Conservation (phyloP, 2,329 filamentous ascomycete genomes). For the Claviceps fusiformis region DNA sequence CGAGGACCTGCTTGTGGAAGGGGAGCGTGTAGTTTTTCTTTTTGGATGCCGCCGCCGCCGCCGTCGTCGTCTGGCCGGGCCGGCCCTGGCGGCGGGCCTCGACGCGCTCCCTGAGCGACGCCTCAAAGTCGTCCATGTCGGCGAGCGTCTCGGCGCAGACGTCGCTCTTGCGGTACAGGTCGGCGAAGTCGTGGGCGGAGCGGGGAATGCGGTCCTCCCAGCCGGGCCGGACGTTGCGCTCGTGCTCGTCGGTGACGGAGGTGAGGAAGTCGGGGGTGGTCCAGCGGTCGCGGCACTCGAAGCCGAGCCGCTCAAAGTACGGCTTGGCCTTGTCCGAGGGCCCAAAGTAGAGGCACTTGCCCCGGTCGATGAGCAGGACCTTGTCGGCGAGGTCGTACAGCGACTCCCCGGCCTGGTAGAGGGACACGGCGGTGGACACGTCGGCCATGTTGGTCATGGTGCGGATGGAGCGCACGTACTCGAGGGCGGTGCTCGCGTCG, state of each 20-base stretch:
- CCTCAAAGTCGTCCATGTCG: constrained; percentile 51
- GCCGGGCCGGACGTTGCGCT: constrained; percentile 53
- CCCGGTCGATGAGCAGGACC: constrained; percentile 59
- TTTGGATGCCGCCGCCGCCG: too few species aligned
- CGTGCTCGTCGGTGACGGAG: constrained; percentile 60
- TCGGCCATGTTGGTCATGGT: constrained; percentile 59
- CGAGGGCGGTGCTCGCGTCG: constrained; percentile 59
- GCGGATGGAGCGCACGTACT: constrained; percentile 51
- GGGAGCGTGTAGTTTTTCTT: constrained; percentile 60
- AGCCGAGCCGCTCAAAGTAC: constrained; percentile 61
- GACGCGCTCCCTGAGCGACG: constrained; percentile 39
- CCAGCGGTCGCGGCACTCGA: constrained; percentile 56
- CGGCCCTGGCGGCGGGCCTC: constrained; percentile 32
- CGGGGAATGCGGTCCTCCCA: constrained; percentile 55
- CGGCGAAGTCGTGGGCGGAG: constrained; percentile 52
- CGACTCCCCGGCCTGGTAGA: constrained; percentile 56
- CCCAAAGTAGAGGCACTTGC: constrained; percentile 61
- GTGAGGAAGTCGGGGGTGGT: constrained; percentile 67
- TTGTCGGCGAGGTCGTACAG: constrained; percentile 61
- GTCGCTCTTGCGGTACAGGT: constrained; percentile 50
- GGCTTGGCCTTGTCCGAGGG: constrained; percentile 45
- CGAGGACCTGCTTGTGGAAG: constrained; percentile 57
- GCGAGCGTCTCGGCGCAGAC: constrained; percentile 44
- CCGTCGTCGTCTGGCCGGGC: constrained; percentile 15
- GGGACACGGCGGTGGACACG: constrained; percentile 55